These are phyloP conservation scores for Lentinula sp. DNA, from an alignment of 768 basidiomycete genomes.

Conservation along the genomic window DNA sequence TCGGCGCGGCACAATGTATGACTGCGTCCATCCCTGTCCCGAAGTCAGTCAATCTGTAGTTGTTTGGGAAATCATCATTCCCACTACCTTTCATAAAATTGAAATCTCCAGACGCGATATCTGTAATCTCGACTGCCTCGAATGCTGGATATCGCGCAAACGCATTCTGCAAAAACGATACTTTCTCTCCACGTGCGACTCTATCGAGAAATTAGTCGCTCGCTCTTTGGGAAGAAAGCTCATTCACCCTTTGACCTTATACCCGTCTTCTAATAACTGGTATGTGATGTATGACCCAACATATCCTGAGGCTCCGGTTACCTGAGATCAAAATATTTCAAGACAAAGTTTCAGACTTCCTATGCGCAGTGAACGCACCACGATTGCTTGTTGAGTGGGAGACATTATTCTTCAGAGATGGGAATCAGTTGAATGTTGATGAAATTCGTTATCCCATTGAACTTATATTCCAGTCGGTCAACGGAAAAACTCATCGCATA, in stretches of 20 bases:
- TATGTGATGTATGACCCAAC: conserved; percentile 12
- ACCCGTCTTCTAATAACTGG: conserved; percentile 13
- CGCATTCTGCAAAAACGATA: conserved; percentile 1
- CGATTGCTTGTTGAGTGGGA: neutral
- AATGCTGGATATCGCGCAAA: conserved; percentile 6
- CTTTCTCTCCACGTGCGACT: conserved; percentile 6
- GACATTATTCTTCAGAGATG: too few relatives aligned
- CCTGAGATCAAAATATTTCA: neutral
- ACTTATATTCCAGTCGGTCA: too few relatives aligned
- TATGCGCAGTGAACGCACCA: neutral
- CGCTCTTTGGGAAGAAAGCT: neutral
- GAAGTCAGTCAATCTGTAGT: neutral
- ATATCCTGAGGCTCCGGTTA: conserved; percentile 15
- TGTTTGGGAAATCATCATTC: too few relatives aligned
- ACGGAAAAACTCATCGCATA: too few relatives aligned
- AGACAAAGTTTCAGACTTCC: neutral
- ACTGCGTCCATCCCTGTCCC: neutral
- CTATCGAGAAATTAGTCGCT: neutral
- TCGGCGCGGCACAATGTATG: conserved; percentile 1
- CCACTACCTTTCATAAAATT: neutral
- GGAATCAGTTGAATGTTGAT: too few relatives aligned
- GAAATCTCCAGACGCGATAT: conserved; percentile 9
- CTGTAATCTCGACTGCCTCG: conserved; percentile 11
- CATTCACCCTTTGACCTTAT: conserved; percentile 10
- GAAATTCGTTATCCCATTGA: too few relatives aligned